These are phyloP conservation scores for Aristolochia fimbriata DNA, from an alignment of 164 flowering plant genomes.

Conservation along the genomic window DNA sequence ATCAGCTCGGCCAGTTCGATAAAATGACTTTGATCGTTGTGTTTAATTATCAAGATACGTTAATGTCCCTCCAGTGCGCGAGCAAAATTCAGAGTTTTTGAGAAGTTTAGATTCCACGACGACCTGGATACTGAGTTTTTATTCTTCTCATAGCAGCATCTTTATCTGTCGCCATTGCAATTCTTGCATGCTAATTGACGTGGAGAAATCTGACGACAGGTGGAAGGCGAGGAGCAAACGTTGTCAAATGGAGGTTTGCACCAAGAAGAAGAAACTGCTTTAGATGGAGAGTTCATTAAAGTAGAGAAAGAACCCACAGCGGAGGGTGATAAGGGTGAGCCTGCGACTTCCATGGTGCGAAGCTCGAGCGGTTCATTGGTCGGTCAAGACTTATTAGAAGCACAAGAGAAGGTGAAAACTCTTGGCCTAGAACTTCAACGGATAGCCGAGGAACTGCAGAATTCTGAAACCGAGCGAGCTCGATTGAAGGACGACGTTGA, in stretches of 20 bases:
- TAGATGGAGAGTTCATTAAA: slow-evolving; percentile 85
- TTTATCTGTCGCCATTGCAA: too few relatives aligned
- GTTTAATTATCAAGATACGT: too few relatives aligned
- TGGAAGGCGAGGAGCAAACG: slow-evolving; percentile 8
- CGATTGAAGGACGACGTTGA: slow-evolving; percentile 40
- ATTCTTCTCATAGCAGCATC: too few relatives aligned
- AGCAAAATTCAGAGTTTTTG: too few relatives aligned
- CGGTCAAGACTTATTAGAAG: slow-evolving; percentile 44
- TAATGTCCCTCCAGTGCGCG: too few relatives aligned
- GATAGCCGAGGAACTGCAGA: slow-evolving; percentile 37
- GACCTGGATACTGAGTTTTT: too few relatives aligned
- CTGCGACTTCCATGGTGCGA: slow-evolving; percentile 20
- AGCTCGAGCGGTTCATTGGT: slow-evolving; percentile 21
- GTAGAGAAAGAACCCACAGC: slow-evolving; percentile 74
- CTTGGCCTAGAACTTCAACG: slow-evolving; percentile 64
- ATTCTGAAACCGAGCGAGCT: slow-evolving; percentile 49
- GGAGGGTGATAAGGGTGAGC: slow-evolving; percentile 27
- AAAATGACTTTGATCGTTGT: too few relatives aligned
- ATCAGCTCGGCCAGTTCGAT: too few relatives aligned
- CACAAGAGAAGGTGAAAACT: slow-evolving; percentile 53
- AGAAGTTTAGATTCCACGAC: too few relatives aligned
- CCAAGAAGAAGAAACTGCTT: slow-evolving; percentile 44
- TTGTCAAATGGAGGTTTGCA: slow-evolving; percentile 13
- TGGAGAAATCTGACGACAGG: slow-evolving; percentile 8
- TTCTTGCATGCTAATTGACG: too few relatives aligned